phyloP scores from a whole-genome alignment of 2,329 filamentous ascomycete genomes.

The Trichoderma harzianum region DNA sequence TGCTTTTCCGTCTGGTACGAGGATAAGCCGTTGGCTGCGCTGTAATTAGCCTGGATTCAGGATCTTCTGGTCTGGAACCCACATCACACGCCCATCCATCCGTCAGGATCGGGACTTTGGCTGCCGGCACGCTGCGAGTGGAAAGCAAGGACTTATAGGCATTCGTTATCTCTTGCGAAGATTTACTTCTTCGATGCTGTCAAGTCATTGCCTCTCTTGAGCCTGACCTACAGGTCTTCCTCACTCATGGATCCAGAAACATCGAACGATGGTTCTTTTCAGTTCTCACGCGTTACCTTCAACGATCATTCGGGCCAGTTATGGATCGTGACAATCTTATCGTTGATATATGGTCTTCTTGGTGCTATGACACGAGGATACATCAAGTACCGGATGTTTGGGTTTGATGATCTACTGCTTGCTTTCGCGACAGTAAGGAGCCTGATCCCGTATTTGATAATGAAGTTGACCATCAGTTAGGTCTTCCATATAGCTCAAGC shows the following conservation, averaged over 20 bases:
- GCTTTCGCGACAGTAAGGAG: not conserved
- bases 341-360: not conserved
- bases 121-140: not conserved
- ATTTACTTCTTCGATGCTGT: not conserved
- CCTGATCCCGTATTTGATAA: not conserved
- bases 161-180: not conserved
- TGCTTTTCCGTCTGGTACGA: not conserved
- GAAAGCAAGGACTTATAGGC: not conserved
- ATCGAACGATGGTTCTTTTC: not conserved
- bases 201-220: not conserved
- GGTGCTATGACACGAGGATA: not conserved
- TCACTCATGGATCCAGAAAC: not conserved
- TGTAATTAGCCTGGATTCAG: not conserved
- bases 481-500: not conserved
- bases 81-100: not conserved
- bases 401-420: not conserved
- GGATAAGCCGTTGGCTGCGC: not conserved
- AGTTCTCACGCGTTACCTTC: not conserved
- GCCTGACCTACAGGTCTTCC: not conserved
- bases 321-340: not conserved
- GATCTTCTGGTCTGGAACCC: not conserved
- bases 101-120: not conserved
- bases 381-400: conserved; percentile 1
- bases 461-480: not conserved
- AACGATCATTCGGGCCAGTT: not conserved